phyloP scores from a whole-genome alignment of 2,329 filamentous ascomycete genomes.

The Cladosporium phlei region DNA sequence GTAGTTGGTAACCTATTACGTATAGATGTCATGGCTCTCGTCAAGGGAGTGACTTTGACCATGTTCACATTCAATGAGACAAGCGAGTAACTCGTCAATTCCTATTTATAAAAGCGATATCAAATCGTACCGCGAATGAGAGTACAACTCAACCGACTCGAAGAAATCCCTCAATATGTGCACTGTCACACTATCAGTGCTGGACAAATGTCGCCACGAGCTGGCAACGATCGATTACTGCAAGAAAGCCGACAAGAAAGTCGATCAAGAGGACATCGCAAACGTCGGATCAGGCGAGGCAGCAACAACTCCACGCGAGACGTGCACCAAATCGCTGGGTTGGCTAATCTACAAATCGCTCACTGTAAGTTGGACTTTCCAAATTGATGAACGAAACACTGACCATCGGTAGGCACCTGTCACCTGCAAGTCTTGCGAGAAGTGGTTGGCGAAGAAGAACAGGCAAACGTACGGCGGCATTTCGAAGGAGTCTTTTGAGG shows the following conservation, averaged over 20 bases:
- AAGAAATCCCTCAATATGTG: conserved; percentile 3
- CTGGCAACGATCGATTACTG: conserved; percentile 10
- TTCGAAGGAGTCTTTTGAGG: too few species aligned
- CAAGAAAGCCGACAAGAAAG: neutral
- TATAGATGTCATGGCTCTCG: too few species aligned
- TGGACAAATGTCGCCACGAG: conserved; percentile 6
- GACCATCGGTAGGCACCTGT: conserved; percentile 12
- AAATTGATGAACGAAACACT: neutral
- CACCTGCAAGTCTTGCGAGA: conserved; percentile 7
- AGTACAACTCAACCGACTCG: neutral
- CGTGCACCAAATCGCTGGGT: conserved; percentile 12
- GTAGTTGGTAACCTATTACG: too few species aligned
- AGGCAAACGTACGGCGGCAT: neutral
- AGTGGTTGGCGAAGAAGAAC: conserved; percentile 1
- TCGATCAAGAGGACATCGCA: neutral
- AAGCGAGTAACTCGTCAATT: too few species aligned
- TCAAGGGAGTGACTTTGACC: too few species aligned
- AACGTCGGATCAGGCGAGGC: neutral
- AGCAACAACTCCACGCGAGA: neutral
- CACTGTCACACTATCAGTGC: conserved; percentile 2
- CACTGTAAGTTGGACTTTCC: neutral
- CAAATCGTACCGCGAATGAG: too few species aligned
- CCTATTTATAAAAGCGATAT: too few species aligned
- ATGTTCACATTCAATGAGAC: too few species aligned
- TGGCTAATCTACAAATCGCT: conserved; percentile 10